These are phyloP conservation scores for Yarrowia hollandica DNA, from an alignment of 805 yeast species.

Conservation along the genomic window DNA sequence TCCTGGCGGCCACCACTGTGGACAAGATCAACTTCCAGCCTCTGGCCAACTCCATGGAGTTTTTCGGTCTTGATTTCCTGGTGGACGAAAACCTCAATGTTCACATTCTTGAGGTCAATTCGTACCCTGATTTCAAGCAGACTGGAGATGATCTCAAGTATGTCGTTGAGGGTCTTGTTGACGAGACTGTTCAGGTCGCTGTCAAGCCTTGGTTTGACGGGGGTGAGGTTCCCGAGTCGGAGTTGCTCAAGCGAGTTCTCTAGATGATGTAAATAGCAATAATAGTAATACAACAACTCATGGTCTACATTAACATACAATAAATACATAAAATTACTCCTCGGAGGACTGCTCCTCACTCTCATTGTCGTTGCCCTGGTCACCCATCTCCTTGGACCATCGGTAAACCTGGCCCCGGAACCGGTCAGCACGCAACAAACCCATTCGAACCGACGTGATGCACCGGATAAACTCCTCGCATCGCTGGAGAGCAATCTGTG, in stretches of 20 bases:
- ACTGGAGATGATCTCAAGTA: slow-evolving; percentile 76
- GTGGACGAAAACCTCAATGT: slow-evolving; percentile 60
- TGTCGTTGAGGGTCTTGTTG: slow-evolving; percentile 71
- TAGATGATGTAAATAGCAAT: background rate
- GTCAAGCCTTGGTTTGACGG: slow-evolving; percentile 49
- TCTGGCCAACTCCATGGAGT: slow-evolving; percentile 74
- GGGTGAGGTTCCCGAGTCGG: background rate
- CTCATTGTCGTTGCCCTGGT: slow-evolving; percentile 49
- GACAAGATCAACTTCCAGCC: slow-evolving; percentile 88
- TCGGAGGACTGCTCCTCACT: slow-evolving; percentile 43
- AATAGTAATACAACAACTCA: too few species aligned
- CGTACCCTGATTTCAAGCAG: slow-evolving; percentile 96
- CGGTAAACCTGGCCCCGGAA: slow-evolving; percentile 65
- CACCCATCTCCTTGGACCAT: slow-evolving; percentile 88
- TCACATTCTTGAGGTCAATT: slow-evolving; percentile 76
- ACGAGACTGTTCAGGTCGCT: slow-evolving; percentile 50
- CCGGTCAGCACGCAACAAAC: slow-evolving; percentile 75
- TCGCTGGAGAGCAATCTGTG: slow-evolving; percentile 77
- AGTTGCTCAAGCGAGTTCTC: background rate
- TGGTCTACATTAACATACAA: too few species aligned
- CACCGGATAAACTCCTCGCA: slow-evolving; percentile 84
- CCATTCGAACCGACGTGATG: slow-evolving; percentile 68
- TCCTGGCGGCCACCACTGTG: slow-evolving; percentile 74
- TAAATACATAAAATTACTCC: slow-evolving; percentile 26
- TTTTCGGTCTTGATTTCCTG: slow-evolving; percentile 86